Evolutionary conservation across 129 eudicot species (phyloP).

Genomic region (Dittrichia graveolens): DNA sequence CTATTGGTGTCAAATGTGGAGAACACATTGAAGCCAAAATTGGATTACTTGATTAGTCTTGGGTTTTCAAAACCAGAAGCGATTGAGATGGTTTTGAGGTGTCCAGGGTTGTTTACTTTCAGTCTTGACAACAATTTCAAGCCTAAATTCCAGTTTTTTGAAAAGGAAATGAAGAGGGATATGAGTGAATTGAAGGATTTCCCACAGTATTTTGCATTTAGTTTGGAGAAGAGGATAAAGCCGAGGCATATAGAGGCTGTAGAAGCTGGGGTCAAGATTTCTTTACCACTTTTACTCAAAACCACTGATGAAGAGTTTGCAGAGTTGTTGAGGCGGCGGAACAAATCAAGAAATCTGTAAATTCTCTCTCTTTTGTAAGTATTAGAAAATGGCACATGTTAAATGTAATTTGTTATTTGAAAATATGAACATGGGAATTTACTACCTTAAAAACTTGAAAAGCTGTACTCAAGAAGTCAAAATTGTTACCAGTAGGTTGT

Average conservation of each 20-base stretch:
- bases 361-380: constrained; percentile 28
- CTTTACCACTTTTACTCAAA: constrained; percentile 69
- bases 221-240: constrained; percentile 92
- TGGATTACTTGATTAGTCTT: constrained; percentile 57
- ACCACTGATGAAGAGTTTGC: constrained; percentile 76
- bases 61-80: constrained; percentile 80
- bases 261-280: constrained; percentile 49
- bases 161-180: constrained; percentile 57
- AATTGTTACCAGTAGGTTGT: not conserved
- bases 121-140: constrained; percentile 79
- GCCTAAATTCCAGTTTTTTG: constrained; percentile 79
- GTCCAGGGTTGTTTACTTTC: constrained; percentile 84
- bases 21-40: constrained; percentile 72
- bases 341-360: constrained; percentile 17
- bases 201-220: constrained; percentile 90
- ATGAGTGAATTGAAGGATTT: constrained; percentile 70
- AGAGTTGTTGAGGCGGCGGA: constrained; percentile 43
- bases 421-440: not conserved
- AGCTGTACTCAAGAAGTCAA: not conserved
- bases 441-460: not conserved
- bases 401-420: constrained; percentile 13
- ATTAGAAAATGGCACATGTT: constrained; percentile 10
- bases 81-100: constrained; percentile 80
- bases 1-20: constrained; percentile 84
- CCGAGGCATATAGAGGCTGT: constrained; percentile 72